Base-by-base conservation (phyloP, 2,329 filamentous ascomycete species). In the Rhynchosporium secalis region DNA sequence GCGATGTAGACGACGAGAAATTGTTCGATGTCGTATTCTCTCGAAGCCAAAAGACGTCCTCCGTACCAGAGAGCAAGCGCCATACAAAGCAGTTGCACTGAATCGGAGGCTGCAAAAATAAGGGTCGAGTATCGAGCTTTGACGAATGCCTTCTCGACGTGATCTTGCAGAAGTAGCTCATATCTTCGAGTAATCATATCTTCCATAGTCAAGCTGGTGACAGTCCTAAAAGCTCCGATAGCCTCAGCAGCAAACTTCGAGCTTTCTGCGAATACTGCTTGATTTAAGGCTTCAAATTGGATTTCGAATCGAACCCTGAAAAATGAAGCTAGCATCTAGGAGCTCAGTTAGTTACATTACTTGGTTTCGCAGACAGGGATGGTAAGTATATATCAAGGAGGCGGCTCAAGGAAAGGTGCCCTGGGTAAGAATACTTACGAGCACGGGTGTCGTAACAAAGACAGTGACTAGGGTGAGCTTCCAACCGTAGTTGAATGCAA, bases 401-500 rank as follows among this genome's bases (percentile, higher is more conserved):
- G 20, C 20, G 20, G 20, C 20, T 20, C 20, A 20, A 20, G 20
- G 20, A 20, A 20, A 20, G 20, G 20, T 20, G 20, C 20, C 20
- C 20, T 20, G 20, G 20, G 20, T 20, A 20, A 20, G 20, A 20
- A 15, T 9, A 43, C 52, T 56, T 40, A 56, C 52, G 3, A 83
- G 78, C 7, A 81, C 73, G 1, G 83, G 83, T 58, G 84, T 72
- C 0, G 79, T 77, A 1, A 89, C 84, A 68, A 85, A 88, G 8
- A 86, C 77, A 0, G 84, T 81, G 0, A 93, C 86, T 0, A 92
- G 76, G 0, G 87, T 85, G 8, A 94, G 79, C 72, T 92, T 93
- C 90, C 90, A 93, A 1, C 88, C 87, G 72, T 88, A 91, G 3
- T 81, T 78, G 69, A 91, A 92, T 1, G 87, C 81, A 57, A 93